phyloP scores from a whole-genome alignment of 2,329 filamentous ascomycete genomes.

The Claviceps humidiphila region DNA sequence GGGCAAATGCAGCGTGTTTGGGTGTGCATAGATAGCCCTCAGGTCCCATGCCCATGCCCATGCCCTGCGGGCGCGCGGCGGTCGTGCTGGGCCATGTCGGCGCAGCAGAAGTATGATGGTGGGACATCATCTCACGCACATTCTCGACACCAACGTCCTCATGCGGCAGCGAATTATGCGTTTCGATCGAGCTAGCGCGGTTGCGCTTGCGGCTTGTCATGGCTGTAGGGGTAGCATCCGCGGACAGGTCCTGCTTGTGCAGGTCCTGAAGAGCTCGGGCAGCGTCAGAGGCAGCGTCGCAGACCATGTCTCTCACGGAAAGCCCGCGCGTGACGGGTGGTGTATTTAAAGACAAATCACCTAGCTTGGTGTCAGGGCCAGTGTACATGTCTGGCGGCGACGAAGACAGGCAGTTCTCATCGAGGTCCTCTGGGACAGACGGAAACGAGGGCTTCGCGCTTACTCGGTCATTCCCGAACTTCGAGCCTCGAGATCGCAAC shows the following conservation, averaged over 20 bases:
- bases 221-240: conserved; percentile 22
- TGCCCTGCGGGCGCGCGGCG: conserved; percentile 21
- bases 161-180: conserved; percentile 47
- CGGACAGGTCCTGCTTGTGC: conserved; percentile 36
- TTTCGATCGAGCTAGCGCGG: conserved; percentile 44
- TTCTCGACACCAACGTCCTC: conserved; percentile 37
- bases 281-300: conserved; percentile 37
- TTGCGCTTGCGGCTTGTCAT: conserved; percentile 42
- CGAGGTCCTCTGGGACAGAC: conserved; percentile 44
- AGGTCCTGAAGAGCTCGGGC: conserved; percentile 47
- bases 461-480: conserved; percentile 43
- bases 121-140: conserved; percentile 41
- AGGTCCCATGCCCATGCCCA: conserved; percentile 8
- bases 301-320: conserved; percentile 29
- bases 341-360: conserved; percentile 35
- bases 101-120: conserved; percentile 15
- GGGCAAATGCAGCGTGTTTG: conserved; percentile 28
- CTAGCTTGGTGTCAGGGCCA: conserved; percentile 37
- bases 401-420: conserved; percentile 35
- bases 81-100: conserved; percentile 21
- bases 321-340: conserved; percentile 31
- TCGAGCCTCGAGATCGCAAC: conserved; percentile 51
- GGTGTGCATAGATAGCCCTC: conserved; percentile 23
- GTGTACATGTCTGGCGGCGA: conserved; percentile 46
- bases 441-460: conserved; percentile 39